Conservation (phyloP, 495 filamentous ascomycete species). For the Talaromyces stipitatus region DNA sequence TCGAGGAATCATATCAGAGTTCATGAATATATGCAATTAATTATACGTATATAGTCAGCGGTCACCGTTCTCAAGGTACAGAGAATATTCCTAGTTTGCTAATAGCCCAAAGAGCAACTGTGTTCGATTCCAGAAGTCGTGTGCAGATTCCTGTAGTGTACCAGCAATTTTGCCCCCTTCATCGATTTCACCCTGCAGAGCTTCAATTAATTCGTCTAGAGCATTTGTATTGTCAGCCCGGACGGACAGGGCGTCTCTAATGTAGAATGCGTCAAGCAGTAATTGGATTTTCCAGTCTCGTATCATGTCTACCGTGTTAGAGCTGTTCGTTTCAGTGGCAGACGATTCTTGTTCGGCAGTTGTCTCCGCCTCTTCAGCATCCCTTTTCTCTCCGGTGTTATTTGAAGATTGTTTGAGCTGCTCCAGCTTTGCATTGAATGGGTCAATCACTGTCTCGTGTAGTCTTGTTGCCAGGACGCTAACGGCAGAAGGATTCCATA, state of each 20-base stretch:
- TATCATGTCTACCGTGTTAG: conserved; percentile 8
- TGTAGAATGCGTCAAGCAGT: conserved; percentile 68
- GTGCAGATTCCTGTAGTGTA: conserved; percentile 46
- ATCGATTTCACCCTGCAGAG: conserved; percentile 37
- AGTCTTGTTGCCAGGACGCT: conserved; percentile 51
- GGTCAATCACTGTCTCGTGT: conserved; percentile 29
- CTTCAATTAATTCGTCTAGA: conserved; percentile 38
- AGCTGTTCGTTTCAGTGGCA: background rate
- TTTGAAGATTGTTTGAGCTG: background rate
- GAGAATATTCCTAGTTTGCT: conserved; percentile 10
- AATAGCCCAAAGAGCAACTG: conserved; percentile 63
- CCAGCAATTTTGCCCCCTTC: conserved; percentile 36
- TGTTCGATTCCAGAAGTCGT: conserved; percentile 76
- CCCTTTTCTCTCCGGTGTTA: background rate
- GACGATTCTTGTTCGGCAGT: background rate
- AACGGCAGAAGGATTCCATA: conserved; percentile 75
- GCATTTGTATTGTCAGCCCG: conserved; percentile 21
- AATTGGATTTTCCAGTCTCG: conserved; percentile 61
- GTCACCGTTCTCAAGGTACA: background rate
- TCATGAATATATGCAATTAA: background rate
- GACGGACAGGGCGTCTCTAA: conserved; percentile 39
- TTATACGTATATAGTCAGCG: background rate
- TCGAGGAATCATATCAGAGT: background rate
- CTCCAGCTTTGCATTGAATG: background rate
- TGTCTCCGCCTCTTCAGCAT: background rate